Conservation (phyloP, 306 rosid species). For the Leucaena leucocephala region DNA sequence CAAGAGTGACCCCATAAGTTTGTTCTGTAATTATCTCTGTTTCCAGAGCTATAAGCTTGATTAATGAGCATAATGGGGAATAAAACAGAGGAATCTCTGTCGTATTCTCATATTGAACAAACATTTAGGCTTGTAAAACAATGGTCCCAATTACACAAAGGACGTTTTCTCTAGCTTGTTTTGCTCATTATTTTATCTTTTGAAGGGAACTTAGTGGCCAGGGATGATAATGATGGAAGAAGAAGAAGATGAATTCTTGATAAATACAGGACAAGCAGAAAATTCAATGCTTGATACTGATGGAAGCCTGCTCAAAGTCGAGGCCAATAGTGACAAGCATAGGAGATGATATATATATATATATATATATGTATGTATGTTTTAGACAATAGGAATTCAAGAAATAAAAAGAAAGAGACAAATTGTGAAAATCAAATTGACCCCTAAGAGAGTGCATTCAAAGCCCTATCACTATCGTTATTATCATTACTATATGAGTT, state of each 20-base stretch:
- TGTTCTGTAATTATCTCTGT: background rate
- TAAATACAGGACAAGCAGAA: constrained; percentile 33
- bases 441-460: constrained; percentile 15
- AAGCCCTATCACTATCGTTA: constrained; percentile 38
- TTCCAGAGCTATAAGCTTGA: background rate
- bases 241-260: constrained; percentile 19
- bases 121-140: background rate
- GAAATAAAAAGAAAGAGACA: constrained; percentile 40
- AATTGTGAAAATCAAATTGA: constrained; percentile 48
- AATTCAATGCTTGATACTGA: constrained; percentile 48
- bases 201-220: constrained; percentile 7
- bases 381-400: constrained; percentile 13
- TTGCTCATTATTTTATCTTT: background rate
- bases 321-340: constrained; percentile 44
- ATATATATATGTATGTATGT: background rate
- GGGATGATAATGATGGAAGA: background rate
- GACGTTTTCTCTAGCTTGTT: background rate
- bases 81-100: background rate
- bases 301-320: constrained; percentile 49
- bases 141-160: background rate
- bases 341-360: constrained; percentile 19
- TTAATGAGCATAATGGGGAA: background rate
- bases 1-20: background rate
- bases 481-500: constrained; percentile 15
- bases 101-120: background rate